phyloP scores from a whole-genome alignment of 495 filamentous ascomycete species.

The Penicillium cosmopolitanum region DNA sequence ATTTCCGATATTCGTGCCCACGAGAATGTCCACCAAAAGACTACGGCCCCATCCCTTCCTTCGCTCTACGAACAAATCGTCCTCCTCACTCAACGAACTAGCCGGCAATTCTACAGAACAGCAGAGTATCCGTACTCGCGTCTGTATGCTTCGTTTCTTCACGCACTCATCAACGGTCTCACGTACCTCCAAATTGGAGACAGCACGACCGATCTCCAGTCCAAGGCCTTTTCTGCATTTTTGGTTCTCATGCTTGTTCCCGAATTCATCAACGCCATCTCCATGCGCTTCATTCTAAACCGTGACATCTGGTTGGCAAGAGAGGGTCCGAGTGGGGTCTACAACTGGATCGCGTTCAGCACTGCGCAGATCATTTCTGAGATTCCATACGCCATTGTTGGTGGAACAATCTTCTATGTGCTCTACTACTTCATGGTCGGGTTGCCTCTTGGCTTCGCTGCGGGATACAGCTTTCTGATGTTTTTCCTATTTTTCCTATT shows the following conservation, averaged over 20 bases:
- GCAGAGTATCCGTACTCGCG: constrained; percentile 82
- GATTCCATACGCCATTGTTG: constrained; percentile 73
- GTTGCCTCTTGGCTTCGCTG: constrained; percentile 57
- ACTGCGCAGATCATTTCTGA: constrained; percentile 73
- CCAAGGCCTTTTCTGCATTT: constrained; percentile 82
- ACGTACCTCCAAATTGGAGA: constrained; percentile 73
- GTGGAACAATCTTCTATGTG: constrained; percentile 71
- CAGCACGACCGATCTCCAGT: constrained; percentile 68
- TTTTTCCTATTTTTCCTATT: constrained; percentile 79
- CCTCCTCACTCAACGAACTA: constrained; percentile 64
- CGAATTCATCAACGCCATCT: constrained; percentile 76
- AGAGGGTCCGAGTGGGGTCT: constrained; percentile 76
- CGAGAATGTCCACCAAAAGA: constrained; percentile 49
- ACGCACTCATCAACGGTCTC: constrained; percentile 76
- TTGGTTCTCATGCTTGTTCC: constrained; percentile 76
- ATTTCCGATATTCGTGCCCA: constrained; percentile 64
- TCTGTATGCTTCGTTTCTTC: constrained; percentile 74
- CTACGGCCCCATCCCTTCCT: constrained; percentile 64
- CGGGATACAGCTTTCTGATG: constrained; percentile 84
- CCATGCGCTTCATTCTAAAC: constrained; percentile 74
- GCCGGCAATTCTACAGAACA: constrained; percentile 72
- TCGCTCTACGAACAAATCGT: constrained; percentile 68
- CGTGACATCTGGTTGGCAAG: constrained; percentile 73
- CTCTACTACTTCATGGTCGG: constrained; percentile 75
- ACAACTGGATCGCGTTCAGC: constrained; percentile 71